Percentiles rank a stretch among this genome's conserved stretches.
These are phyloP conservation scores for Fraxinus platypoda DNA, from an alignment of 305 asterid species.

Conservation along the genomic window DNA sequence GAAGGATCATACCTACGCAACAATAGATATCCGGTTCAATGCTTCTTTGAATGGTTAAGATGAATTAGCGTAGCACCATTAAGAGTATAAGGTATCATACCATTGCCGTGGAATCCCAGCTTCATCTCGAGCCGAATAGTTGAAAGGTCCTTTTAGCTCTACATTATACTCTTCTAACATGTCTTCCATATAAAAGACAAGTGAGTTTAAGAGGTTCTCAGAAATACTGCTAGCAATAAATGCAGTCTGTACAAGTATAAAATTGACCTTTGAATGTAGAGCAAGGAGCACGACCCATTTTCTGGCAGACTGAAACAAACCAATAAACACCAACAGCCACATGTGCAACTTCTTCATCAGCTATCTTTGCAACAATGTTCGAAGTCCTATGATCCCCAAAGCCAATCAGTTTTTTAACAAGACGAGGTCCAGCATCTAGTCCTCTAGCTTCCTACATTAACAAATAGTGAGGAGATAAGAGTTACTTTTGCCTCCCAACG, in stretches of 20 bases:
- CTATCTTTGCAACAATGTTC: slow-evolving; percentile 70
- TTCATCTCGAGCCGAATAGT: slow-evolving; percentile 70
- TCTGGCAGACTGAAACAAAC: slow-evolving; percentile 81
- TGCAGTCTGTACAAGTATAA: background rate
- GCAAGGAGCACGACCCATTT: slow-evolving; percentile 61
- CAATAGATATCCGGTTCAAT: slow-evolving; percentile 3
- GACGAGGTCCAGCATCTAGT: slow-evolving; percentile 96
- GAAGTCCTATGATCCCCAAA: slow-evolving; percentile 88
- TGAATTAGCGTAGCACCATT: background rate
- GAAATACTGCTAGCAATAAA: background rate
- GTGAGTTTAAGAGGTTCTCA: background rate
- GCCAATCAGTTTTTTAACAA: slow-evolving; percentile 72
- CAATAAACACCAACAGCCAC: slow-evolving; percentile 91
- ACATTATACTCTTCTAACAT: slow-evolving; percentile 73
- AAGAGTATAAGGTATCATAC: slow-evolving; percentile 31
- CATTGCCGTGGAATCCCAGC: slow-evolving; percentile 90
- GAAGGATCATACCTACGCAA: slow-evolving; percentile 72
- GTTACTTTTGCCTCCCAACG: background rate
- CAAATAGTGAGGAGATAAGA: background rate
- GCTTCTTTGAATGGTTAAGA: background rate
- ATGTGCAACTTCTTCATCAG: slow-evolving; percentile 94
- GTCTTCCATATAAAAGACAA: slow-evolving; percentile 32
- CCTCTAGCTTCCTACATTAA: slow-evolving; percentile 89
- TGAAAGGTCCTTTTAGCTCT: slow-evolving; percentile 89
- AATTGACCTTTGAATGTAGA: slow-evolving; percentile 65